Percentiles rank a stretch among this genome's conserved stretches.
These are phyloP conservation scores for Epichloe sylvatica DNA, from an alignment of 2,329 filamentous ascomycete species.

Conservation along the genomic window DNA sequence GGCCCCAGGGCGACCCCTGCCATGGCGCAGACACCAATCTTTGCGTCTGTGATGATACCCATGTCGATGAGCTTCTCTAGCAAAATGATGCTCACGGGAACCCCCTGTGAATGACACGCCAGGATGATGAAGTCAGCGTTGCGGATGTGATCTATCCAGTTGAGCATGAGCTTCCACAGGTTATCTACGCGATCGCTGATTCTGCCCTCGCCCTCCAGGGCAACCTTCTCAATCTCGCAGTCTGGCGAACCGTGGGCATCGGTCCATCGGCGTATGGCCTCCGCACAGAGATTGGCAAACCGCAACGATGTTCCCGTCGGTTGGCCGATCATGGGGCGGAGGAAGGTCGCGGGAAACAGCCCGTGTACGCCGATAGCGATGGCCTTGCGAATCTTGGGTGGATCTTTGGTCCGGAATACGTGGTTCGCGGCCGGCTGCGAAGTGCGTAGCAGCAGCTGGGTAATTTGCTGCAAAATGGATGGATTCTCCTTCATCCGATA, in stretches of 20 bases:
- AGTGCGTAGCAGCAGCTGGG: constrained; percentile 41
- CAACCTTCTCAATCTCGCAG: constrained; percentile 81
- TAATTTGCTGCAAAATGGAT: constrained; percentile 54
- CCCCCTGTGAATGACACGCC: constrained; percentile 96
- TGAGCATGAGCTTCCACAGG: constrained; percentile 84
- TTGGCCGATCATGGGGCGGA: constrained; percentile 85
- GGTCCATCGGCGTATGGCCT: constrained; percentile 73
- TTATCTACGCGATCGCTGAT: constrained; percentile 82
- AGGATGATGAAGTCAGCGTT: constrained; percentile 79
- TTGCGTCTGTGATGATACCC: constrained; percentile 62
- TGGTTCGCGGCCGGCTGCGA: constrained; percentile 49
- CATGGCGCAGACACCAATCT: constrained; percentile 76
- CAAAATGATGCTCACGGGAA: constrained; percentile 85
- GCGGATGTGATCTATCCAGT: constrained; percentile 85
- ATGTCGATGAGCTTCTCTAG: constrained; percentile 85
- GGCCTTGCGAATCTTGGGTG: constrained; percentile 66
- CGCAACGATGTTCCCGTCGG: constrained; percentile 90
- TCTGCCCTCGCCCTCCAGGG: constrained; percentile 86
- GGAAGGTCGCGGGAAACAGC: constrained; percentile 67
- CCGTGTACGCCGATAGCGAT: constrained; percentile 91
- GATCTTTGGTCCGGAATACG: constrained; percentile 54
- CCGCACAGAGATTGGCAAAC: constrained; percentile 77
- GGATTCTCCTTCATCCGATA: constrained; percentile 54
- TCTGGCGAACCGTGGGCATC: constrained; percentile 58
- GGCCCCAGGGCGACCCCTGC: constrained; percentile 89